phyloP scores from a whole-genome alignment of 352 stramenopile species.

The Aphanomyces cochlioides region DNA sequence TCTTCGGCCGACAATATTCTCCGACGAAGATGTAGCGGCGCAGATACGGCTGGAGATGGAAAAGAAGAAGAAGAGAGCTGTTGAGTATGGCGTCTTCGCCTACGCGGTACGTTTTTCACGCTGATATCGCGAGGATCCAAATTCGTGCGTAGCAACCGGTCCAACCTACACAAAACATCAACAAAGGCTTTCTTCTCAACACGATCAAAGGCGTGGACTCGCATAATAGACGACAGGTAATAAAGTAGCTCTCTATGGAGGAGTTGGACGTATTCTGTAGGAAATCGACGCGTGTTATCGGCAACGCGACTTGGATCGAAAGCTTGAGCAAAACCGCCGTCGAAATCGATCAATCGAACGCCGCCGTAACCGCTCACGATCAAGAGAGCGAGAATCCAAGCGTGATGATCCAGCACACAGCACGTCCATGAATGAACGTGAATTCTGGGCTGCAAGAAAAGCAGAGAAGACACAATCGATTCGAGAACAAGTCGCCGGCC shows the following conservation, averaged over 20 bases:
- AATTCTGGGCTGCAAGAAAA: conserved; percentile 22
- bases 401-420: not conserved
- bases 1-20: not conserved
- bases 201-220: conserved; percentile 17
- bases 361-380: not conserved
- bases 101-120: conserved; percentile 13
- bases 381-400: not conserved
- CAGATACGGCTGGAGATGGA: not conserved
- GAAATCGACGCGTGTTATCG: conserved; percentile 24
- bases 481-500: not conserved
- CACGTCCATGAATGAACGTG: conserved; percentile 7
- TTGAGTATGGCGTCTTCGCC: conserved; percentile 14
- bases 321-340: not conserved
- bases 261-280: conserved; percentile 1
- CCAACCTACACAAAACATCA: conserved; percentile 12
- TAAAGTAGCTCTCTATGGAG: not conserved
- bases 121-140: not conserved
- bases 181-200: conserved; percentile 30
- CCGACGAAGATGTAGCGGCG: conserved; percentile 15
- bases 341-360: not conserved
- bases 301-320: conserved; percentile 10
- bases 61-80: not conserved
- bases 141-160: not conserved
- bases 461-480: not conserved
- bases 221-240: conserved; percentile 11